Evolutionary conservation across 2,329 filamentous ascomycete species (phyloP), one percentile per base, ranked within the genome.

Genomic region (Phialophora chinensis): DNA sequence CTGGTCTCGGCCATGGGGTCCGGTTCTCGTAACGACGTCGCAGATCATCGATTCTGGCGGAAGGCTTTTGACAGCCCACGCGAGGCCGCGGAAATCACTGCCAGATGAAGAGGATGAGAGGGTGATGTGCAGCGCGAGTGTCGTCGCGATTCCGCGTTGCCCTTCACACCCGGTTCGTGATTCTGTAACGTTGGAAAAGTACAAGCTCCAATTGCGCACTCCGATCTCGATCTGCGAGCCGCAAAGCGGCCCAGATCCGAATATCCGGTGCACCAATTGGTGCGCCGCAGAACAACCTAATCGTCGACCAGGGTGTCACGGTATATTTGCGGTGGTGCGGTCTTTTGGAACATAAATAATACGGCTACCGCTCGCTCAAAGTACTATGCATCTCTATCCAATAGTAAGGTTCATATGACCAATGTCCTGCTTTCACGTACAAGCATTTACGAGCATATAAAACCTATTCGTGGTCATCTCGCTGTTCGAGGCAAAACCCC

Each of bases 141-240:
- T 44, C 7, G 1, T 44, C 17, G 17, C 17, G 14, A n/a, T 4
- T 44, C 12, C n/a, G 38, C n/a, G 38, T 17, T 11, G 38, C 17
- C 12, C 38, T 42, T 42, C 14, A 17, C 38, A 42, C 12, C 14
- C n/a, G 38, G 38, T 20, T 8, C 38, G 17, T 5, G 53, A 53
- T 27, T 38, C n/a, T 52, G 31, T 35, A 47, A n/a, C 20, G 27
- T 31, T 33, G 31, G 17, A 27, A 53, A 17, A 14, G 44, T 50
- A 60, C 58, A 60, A 49, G 44, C 42, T 38, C 44, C 31, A 60
- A 60, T 60, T 42, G 59, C 59, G 59, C 59, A 54, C 23, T 61
- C 17, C 31, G 59, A 53, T 53, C 59, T 53, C 33, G 59, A 61
- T 53, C 47, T 29, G 29, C 44, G 53, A 61, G 59, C 59, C 59